phyloP scores from a whole-genome alignment of 805 yeast genomes.

The Komagataella pastoris region DNA sequence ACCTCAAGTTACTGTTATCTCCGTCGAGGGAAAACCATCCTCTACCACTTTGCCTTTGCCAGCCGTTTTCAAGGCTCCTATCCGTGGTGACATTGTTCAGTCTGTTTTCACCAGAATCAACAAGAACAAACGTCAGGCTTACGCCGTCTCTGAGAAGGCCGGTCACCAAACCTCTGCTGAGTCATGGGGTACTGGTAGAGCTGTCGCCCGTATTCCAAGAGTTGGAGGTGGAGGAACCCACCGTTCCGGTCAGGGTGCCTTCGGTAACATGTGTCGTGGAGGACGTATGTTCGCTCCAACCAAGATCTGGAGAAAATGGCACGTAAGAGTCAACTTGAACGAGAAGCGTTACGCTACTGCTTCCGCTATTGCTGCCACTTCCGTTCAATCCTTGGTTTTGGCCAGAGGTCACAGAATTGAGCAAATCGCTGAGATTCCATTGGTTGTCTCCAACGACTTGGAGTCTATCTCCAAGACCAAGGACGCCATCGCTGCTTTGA shows the following conservation, averaged over 20 bases:
- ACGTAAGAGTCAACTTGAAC: constrained; percentile 99
- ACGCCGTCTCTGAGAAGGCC: constrained; percentile 98
- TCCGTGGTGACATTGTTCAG: constrained; percentile 99
- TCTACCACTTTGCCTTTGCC: constrained; percentile 83
- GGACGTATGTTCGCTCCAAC: constrained; percentile 99
- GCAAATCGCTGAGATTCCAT: constrained; percentile 95
- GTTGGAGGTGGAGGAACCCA: constrained; percentile 99
- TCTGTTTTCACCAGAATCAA: constrained; percentile 95
- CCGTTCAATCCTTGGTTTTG: constrained; percentile 93
- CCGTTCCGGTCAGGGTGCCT: constrained; percentile 99
- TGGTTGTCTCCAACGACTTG: constrained; percentile 87
- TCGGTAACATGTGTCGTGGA: constrained; percentile 99
- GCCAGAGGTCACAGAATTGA: constrained; percentile 99
- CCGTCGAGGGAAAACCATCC: constrained; percentile 74
- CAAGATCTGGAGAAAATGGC: constrained; percentile 99
- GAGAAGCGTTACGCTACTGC: constrained; percentile 99
- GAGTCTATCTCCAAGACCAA: constrained; percentile 93
- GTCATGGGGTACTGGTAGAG: constrained; percentile 99
- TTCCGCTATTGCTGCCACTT: constrained; percentile 98
- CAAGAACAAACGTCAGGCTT: constrained; percentile 99
- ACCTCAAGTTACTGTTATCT: constrained; percentile 94
- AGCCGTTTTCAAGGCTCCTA: constrained; percentile 99
- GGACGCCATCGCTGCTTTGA: constrained; percentile 96
- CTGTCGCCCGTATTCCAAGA: constrained; percentile 99
- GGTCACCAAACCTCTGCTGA: constrained; percentile 99